Base-by-base conservation (phyloP, 2,329 filamentous ascomycete genomes). In the Byssothecium circinans region DNA sequence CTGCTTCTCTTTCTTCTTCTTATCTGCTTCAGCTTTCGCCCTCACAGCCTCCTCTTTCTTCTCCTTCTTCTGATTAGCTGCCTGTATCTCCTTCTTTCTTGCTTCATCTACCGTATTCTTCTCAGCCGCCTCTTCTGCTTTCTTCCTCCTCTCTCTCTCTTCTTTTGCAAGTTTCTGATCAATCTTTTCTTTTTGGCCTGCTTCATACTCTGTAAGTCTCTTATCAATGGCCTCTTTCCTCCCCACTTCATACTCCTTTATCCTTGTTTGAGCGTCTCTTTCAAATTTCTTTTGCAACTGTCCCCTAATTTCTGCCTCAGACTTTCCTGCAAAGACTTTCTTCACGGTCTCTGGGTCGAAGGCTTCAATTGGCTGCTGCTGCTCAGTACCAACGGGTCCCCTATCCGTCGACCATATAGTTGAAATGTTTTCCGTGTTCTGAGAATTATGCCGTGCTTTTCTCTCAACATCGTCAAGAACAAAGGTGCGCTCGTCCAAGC, bases 21-120 rank as follows among this genome's bases (percentile, higher is more conserved):
- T 32, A 2, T 29, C 17, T 3, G 3, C 14, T 14, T 32, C 14
- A n/a, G 12, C 49, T 33, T 20, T 32, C 32, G 40, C 25, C 18
- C 12, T 19, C 4, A 17, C 29, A 15, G 5, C 23, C 23, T 25
- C 23, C 23, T 25, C 23, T 25, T 25, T 10, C 23, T 6, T 10
- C 36, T 34, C 20, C 50, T 29, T 15, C n/a, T 15, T 12, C 6
- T 8, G 20, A 36, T 25, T n/a, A 50, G 1, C n/a, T 49, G 50
- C 4, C 4, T 12, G 8, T 10, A 44, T 45, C 4, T 23, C 17
- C 33, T 36, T 6, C 12, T 38, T 35, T 38, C 27, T 32, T n/a
- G 23, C 23, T 25, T 25, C 23, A 5, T 5, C 47, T 33, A 19
- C 42, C 39, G 2, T 43, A 20, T 11, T 37, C 36, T 27, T 25